Conservation (phyloP, 331 rosid species). For the Phaseolus coccineus region DNA sequence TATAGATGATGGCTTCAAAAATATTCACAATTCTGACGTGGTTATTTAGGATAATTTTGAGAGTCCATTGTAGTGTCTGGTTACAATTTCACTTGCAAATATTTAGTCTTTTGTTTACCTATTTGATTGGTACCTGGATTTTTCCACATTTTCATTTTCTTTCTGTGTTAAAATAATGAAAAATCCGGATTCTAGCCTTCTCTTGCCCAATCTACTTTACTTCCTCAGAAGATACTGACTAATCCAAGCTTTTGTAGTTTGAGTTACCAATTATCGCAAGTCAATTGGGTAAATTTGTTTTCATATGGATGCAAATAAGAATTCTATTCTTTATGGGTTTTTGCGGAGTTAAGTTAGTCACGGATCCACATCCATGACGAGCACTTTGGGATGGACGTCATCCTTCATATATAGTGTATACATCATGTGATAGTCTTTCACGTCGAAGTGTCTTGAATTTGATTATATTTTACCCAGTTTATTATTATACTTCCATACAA, state of each 20-base stretch:
- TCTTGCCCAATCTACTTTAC: slow-evolving; percentile 3
- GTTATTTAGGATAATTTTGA: background rate
- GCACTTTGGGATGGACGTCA: slow-evolving; percentile 39
- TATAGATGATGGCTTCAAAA: slow-evolving; percentile 15
- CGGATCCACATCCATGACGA: slow-evolving; percentile 23
- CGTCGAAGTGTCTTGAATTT: slow-evolving; percentile 20
- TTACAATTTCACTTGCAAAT: background rate
- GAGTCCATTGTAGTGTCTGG: background rate
- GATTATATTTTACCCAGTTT: slow-evolving; percentile 2
- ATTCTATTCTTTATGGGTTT: background rate
- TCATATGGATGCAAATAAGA: background rate
- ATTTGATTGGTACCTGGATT: background rate
- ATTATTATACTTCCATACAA: background rate
- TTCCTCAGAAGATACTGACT: background rate
- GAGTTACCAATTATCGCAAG: slow-evolving; percentile 6
- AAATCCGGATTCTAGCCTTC: slow-evolving; percentile 11
- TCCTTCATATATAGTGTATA: background rate
- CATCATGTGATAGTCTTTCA: slow-evolving; percentile 41
- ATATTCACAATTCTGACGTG: background rate
- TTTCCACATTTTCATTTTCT: background rate
- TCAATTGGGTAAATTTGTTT: background rate
- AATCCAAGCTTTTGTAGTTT: background rate
- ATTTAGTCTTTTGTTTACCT: background rate
- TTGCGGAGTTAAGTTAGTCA: slow-evolving; percentile 25
- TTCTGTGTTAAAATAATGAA: background rate